Evolutionary conservation across 805 yeast genomes (phyloP).

Genomic region (Kazachstania taianensis): DNA sequence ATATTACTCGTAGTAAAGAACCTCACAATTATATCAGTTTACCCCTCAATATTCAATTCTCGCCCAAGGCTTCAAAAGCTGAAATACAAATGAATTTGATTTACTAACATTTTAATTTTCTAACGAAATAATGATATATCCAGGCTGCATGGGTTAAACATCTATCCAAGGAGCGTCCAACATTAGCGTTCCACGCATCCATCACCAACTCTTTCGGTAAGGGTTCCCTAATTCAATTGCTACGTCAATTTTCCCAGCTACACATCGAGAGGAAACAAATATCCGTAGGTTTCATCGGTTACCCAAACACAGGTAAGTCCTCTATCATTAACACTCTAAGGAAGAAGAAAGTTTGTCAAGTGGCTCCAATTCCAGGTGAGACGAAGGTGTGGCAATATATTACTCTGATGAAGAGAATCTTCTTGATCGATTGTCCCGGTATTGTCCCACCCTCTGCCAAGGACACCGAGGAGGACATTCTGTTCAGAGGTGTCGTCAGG

Average conservation of each 20-base stretch:
- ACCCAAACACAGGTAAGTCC: slow-evolving; percentile 97
- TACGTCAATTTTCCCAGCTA: slow-evolving; percentile 84
- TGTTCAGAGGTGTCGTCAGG: slow-evolving; percentile 95
- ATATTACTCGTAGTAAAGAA: slow-evolving; percentile 75
- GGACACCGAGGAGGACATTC: slow-evolving; percentile 83
- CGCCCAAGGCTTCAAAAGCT: background rate
- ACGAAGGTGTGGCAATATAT: slow-evolving; percentile 99
- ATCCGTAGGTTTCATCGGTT: slow-evolving; percentile 94
- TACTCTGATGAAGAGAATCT: slow-evolving; percentile 90
- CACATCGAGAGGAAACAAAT: slow-evolving; percentile 92
- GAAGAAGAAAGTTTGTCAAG: slow-evolving; percentile 90
- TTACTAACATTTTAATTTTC: slow-evolving; percentile 9
- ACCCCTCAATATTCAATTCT: no score
- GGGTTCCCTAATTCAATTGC: slow-evolving; percentile 85
- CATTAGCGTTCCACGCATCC: slow-evolving; percentile 95
- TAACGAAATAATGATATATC: slow-evolving; percentile 6
- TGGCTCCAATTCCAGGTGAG: slow-evolving; percentile 98
- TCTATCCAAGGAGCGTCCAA: slow-evolving; percentile 83
- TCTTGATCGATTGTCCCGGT: slow-evolving; percentile 96
- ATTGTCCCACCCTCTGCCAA: slow-evolving; percentile 91
- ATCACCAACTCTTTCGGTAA: slow-evolving; percentile 96
- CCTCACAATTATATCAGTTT: slow-evolving; percentile 45
- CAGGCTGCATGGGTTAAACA: slow-evolving; percentile 99
- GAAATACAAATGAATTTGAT: slow-evolving; percentile 4
- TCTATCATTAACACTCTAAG: slow-evolving; percentile 89